These are phyloP conservation scores for Lipomyces chichibuensis DNA, from an alignment of 805 yeast species.

Conservation along the genomic window DNA sequence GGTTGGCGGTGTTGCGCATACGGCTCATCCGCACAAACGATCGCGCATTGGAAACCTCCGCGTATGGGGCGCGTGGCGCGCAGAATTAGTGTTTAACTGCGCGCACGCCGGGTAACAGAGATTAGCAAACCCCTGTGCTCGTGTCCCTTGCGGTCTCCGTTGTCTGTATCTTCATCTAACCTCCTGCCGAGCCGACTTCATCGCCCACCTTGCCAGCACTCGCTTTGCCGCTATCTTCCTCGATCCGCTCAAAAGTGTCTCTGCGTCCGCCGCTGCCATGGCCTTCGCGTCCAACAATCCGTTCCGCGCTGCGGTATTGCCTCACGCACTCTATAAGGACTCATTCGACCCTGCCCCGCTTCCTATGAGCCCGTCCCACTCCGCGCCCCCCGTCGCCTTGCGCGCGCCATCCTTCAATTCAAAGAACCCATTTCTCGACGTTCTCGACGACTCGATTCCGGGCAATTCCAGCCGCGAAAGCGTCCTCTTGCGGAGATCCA, in stretches of 20 bases:
- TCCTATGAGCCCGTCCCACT: constrained; percentile 23
- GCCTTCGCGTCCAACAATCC: constrained; percentile 35
- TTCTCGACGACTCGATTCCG: constrained; percentile 1
- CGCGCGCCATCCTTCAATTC: constrained; percentile 17
- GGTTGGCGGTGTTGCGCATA: neutral
- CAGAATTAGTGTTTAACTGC: neutral
- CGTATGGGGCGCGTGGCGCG: neutral
- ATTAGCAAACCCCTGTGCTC: neutral
- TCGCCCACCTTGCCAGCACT: neutral
- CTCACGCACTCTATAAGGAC: constrained; percentile 13
- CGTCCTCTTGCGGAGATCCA: constrained; percentile 6
- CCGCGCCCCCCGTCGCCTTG: constrained; percentile 27
- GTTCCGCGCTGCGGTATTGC: constrained; percentile 27
- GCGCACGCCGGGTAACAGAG: neutral
- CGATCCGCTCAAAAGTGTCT: neutral
- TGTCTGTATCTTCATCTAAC: neutral
- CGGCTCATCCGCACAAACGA: neutral
- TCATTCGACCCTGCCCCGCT: constrained; percentile 8
- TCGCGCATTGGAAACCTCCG: neutral
- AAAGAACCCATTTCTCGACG: constrained; percentile 30
- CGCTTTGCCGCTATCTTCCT: neutral
- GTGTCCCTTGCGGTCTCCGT: neutral
- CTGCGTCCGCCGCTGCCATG: constrained; percentile 7
- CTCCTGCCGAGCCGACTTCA: neutral
- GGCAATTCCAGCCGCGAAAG: neutral